Evolutionary conservation across 441 rosid species (phyloP).

Genomic region (Euphorbia schlechtendalii): DNA sequence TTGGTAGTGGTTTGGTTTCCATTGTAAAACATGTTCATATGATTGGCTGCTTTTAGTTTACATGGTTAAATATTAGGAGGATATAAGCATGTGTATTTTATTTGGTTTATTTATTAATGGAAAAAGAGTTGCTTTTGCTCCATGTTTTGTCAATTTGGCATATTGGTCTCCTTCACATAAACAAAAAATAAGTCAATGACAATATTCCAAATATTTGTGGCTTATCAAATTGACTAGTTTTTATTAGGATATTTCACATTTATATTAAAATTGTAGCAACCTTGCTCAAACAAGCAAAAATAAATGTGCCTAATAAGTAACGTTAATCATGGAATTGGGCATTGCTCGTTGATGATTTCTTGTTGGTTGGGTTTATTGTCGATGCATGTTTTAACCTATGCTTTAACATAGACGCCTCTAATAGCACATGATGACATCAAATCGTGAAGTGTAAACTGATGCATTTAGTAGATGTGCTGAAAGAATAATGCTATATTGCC

Average conservation of each 20-base stretch:
- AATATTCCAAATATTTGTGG: not conserved
- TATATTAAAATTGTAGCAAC: not conserved
- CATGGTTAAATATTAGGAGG: not conserved
- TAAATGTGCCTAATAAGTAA: not conserved
- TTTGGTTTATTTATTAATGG: no score
- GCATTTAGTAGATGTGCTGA: not conserved
- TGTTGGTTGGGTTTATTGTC: no score
- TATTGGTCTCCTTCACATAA: not conserved
- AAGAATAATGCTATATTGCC: slow-evolving; percentile 1
- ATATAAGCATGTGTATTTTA: no score
- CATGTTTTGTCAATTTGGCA: not conserved
- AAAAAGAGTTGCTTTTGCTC: not conserved
- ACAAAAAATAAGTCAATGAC: not conserved
- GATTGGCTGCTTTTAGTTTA: not conserved
- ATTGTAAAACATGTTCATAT: not conserved
- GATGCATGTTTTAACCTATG: no score
- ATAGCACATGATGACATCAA: not conserved
- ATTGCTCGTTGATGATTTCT: no score
- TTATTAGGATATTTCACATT: not conserved
- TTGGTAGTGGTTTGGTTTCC: not conserved
- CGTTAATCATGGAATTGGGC: no score
- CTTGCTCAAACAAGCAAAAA: not conserved
- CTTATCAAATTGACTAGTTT: not conserved
- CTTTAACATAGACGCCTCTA: no score
- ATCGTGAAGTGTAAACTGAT: not conserved